Evolutionary conservation across 2,329 filamentous ascomycete species (phyloP), one percentile per base, ranked within the genome.

Genomic region (Cadophora luteo-olivacea): DNA sequence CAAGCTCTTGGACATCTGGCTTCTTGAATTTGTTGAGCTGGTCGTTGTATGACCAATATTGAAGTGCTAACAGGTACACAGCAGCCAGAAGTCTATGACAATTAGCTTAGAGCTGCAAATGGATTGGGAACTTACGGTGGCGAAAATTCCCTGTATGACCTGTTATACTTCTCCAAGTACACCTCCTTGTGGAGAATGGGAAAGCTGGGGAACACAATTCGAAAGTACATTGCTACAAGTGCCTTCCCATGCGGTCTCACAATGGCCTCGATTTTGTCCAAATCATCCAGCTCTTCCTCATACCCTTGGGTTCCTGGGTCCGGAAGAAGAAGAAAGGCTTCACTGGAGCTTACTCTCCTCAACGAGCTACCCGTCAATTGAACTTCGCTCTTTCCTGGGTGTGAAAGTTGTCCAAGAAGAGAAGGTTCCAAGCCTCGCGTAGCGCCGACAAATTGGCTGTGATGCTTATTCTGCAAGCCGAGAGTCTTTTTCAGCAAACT

Each of bases 361-460:
- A 94, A 85, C 6, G 84, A 87, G 36, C 87, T 87, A 69, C 86
- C 83, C 51, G 89, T 84, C 66, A 92, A 84, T n/a, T 90, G 86
- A 74, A 90, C 92, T 81, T 94, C 91, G 81, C 93, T 91, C 76
- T 90, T 89, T 33, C 88, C 88, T 79, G 93, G 90, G 77, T 93
- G 92, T 12, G 88, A 85, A n/a, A 91, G 92, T 33, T 93, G 85
- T 73, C 92, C 91, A 79, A 94, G 92, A 68, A 95, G 83, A 29
- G 89, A 89, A 25, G 91, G 90, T 77, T 95, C 92, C 76, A 94
- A 91, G 72, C 93, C 91, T 65, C 91, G 92, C 57, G 91, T 94
- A 66, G 91, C 87, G 32, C 92, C 92, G 72, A 95, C 91, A 77
- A 94, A 92, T 80, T 92, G 90, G 80, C 91, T 92, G 79, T 91